These are phyloP conservation scores for Ophiostoma sp. DNA, from an alignment of 2,329 filamentous ascomycete species.

Conservation along the genomic window DNA sequence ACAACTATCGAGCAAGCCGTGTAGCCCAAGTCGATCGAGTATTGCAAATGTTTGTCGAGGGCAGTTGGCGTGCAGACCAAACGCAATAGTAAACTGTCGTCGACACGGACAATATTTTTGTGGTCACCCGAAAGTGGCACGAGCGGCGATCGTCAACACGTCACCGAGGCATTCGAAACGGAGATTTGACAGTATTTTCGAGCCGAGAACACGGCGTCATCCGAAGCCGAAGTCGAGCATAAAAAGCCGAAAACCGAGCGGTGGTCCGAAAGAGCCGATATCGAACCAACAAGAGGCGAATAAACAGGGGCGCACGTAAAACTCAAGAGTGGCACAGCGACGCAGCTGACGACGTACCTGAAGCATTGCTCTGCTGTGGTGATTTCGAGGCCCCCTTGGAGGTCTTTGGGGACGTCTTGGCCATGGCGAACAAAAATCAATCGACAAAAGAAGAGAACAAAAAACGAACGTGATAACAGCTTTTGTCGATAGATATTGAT, in stretches of 20 bases:
- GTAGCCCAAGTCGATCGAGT: not conserved
- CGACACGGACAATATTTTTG: not conserved
- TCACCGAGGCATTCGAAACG: not conserved
- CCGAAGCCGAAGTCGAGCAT: not conserved
- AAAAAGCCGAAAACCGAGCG: not conserved
- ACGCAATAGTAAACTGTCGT: not conserved
- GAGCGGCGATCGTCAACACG: not conserved
- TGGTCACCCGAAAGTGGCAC: not conserved
- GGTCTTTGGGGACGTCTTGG: constrained; percentile 39
- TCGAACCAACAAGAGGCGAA: not conserved
- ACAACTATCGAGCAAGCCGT: not conserved
- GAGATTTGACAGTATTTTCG: not conserved
- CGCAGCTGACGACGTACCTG: constrained; percentile 37
- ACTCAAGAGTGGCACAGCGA: constrained; percentile 16
- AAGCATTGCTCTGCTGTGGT: constrained; percentile 42
- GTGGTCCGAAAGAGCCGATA: not conserved
- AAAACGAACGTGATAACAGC: not conserved
- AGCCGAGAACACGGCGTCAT: not conserved
- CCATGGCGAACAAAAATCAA: constrained; percentile 39
- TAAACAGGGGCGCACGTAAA: not conserved
- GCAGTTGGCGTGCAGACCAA: not conserved
- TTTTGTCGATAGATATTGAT: not conserved
- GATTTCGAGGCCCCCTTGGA: constrained; percentile 43
- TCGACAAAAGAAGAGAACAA: not conserved
- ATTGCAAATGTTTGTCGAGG: not conserved